Percentiles rank a stretch among this genome's conserved stretches.
Evolutionary conservation across 108 stramenopile genomes (phyloP).

Genomic region (Pinguiococcus pyrenoidosus): DNA sequence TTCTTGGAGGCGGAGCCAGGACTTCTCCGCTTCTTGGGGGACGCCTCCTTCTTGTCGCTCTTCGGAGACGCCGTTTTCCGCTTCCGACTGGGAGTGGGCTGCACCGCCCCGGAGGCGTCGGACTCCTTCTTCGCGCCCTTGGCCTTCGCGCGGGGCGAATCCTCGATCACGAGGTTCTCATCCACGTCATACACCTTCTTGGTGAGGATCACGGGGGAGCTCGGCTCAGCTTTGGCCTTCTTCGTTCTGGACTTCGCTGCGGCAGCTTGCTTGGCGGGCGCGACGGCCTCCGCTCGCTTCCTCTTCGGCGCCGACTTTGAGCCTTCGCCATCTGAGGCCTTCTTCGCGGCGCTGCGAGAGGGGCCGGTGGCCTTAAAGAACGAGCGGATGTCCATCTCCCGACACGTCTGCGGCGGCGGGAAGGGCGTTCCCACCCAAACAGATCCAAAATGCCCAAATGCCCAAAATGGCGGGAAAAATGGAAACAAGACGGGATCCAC

Average conservation of each 20-base stretch:
- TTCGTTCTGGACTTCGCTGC: background rate
- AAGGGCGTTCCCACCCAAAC: too few relatives aligned
- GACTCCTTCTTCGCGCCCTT: slow-evolving; percentile 6
- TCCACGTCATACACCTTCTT: background rate
- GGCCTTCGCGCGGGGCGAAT: background rate
- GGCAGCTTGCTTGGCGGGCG: too few relatives aligned
- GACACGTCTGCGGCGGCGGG: too few relatives aligned
- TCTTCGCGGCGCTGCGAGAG: too few relatives aligned
- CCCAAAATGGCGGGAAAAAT: too few relatives aligned
- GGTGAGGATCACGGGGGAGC: background rate
- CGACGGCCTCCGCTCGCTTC: too few relatives aligned
- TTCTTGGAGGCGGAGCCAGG: slow-evolving; percentile 22
- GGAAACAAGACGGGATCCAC: too few relatives aligned
- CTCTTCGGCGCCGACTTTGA: too few relatives aligned
- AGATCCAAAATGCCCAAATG: too few relatives aligned
- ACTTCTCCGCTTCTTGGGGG: slow-evolving; percentile 17
- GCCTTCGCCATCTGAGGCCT: too few relatives aligned
- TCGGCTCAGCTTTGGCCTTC: background rate
- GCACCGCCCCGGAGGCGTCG: background rate
- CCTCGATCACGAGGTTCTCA: background rate
- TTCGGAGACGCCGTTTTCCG: slow-evolving; percentile 1
- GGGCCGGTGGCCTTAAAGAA: background rate
- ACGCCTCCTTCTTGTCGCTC: slow-evolving; percentile 1
- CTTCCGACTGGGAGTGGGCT: slow-evolving; percentile 5
- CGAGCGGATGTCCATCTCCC: background rate